These are phyloP conservation scores for Nakaseomyces uthaithaninus DNA, from an alignment of 1,139 yeast genomes.

Conservation along the genomic window DNA sequence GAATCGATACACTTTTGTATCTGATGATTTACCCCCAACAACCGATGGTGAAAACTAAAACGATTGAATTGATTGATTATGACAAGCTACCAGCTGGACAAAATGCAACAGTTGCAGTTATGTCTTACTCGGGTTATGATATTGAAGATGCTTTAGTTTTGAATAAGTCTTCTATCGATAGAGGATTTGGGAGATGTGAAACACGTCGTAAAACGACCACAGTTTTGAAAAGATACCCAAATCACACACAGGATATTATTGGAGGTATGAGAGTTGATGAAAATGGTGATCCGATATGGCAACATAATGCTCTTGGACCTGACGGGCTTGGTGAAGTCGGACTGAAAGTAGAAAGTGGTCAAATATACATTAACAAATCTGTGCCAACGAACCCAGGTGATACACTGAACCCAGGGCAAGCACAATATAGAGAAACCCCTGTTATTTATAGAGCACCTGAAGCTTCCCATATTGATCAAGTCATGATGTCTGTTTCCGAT, in stretches of 20 bases:
- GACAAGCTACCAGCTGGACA: conserved; percentile 98
- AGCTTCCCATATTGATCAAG: conserved; percentile 91
- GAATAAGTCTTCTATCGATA: conserved; percentile 84
- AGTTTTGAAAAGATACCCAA: conserved; percentile 81
- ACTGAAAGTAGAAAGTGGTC: conserved; percentile 81
- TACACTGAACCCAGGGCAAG: conserved; percentile 37
- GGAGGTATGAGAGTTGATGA: conserved; percentile 87
- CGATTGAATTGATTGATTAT: conserved; percentile 89
- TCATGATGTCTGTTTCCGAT: conserved; percentile 93
- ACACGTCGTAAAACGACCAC: conserved; percentile 91
- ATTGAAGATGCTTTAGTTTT: conserved; percentile 97
- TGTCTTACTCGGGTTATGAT: conserved; percentile 98
- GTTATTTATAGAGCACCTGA: conserved; percentile 90
- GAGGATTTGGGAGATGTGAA: conserved; percentile 98
- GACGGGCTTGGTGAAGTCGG: conserved; percentile 99
- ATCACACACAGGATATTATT: conserved; percentile 84
- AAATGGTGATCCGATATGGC: conserved; percentile 70
- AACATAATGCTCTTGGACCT: conserved; percentile 79
- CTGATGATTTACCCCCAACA: conserved; percentile 98
- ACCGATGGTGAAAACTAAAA: conserved; percentile 97
- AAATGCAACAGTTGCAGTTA: conserved; percentile 97
- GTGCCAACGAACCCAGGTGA: conserved; percentile 86
- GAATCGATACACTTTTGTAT: conserved; percentile 89
- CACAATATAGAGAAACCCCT: conserved; percentile 81
- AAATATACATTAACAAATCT: conserved; percentile 85